phyloP scores from a whole-genome alignment of 2,329 filamentous ascomycete genomes.

The Ophiocordyceps unilateralis region DNA sequence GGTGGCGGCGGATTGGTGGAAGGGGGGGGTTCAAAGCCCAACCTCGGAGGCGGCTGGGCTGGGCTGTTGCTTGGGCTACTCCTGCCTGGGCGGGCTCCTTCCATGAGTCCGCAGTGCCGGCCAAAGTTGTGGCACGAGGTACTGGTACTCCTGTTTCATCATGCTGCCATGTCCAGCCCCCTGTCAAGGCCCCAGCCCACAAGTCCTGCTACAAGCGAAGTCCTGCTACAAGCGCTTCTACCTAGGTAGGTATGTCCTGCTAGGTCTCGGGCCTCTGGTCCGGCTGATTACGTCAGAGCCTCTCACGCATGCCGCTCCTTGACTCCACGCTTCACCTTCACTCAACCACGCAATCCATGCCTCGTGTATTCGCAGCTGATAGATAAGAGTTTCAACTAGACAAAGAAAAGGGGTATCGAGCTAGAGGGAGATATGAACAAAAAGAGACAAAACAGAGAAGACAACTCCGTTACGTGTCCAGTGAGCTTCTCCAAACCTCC shows the following conservation, averaged over 20 bases:
- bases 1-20: not conserved
- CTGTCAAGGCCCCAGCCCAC: not conserved
- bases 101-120: not conserved
- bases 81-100: no score
- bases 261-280: not conserved
- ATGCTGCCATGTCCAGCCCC: not conserved
- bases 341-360: not conserved
- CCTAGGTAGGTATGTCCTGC: no score
- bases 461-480: not conserved
- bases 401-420: conserved; percentile 2
- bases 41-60: not conserved
- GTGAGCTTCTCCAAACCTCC: no score
- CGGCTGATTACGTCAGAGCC: not conserved
- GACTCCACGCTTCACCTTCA: not conserved
- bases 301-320: no score
- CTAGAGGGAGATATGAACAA: not conserved
- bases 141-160: not conserved
- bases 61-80: not conserved
- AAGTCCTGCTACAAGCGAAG: not conserved
- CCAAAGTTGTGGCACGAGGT: not conserved
- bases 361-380: not conserved
- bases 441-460: not conserved
- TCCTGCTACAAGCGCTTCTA: no score
- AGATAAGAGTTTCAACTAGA: not conserved
- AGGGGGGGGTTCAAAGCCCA: not conserved